phyloP scores from a whole-genome alignment of 768 basidiomycete species.

The Tricholoma sp. region DNA sequence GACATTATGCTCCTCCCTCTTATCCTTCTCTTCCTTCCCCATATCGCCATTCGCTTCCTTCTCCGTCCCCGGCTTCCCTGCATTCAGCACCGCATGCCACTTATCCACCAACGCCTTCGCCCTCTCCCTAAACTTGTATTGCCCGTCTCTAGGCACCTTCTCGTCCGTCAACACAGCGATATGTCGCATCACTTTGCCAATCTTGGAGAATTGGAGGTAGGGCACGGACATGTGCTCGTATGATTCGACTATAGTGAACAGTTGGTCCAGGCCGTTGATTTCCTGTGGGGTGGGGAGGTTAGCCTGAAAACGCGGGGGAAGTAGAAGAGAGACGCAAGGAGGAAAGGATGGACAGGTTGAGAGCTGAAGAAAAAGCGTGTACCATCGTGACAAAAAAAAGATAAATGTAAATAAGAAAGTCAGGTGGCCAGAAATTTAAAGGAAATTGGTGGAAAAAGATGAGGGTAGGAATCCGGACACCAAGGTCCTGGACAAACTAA shows the following conservation, averaged over 20 bases:
- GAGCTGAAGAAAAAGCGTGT: not conserved
- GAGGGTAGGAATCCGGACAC: too few relatives aligned
- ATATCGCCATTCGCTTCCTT: conserved; percentile 6
- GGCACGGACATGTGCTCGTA: conserved; percentile 68
- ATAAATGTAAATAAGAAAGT: not conserved
- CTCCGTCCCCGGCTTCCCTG: conserved; percentile 8
- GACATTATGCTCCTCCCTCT: not conserved
- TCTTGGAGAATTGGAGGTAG: conserved; percentile 72
- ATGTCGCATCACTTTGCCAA: conserved; percentile 78
- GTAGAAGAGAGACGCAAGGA: not conserved
- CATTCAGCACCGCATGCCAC: conserved; percentile 46
- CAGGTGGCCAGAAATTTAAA: not conserved
- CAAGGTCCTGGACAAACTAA: too few relatives aligned
- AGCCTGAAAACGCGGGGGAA: not conserved
- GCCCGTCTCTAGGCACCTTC: conserved; percentile 51
- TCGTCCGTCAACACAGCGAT: conserved; percentile 46
- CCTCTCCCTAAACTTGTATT: conserved; percentile 56
- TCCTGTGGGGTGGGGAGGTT: conserved; percentile 39
- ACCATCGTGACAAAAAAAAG: not conserved
- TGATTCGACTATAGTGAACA: conserved; percentile 66
- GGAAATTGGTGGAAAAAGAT: too few relatives aligned
- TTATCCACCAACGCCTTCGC: conserved; percentile 57
- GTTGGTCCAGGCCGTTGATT: conserved; percentile 58
- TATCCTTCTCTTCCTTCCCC: not conserved
- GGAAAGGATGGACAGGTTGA: not conserved